Evolutionary conservation across 2,329 filamentous ascomycete genomes (phyloP), one percentile per base, ranked within the genome.

Genomic region (Nemania sp.): DNA sequence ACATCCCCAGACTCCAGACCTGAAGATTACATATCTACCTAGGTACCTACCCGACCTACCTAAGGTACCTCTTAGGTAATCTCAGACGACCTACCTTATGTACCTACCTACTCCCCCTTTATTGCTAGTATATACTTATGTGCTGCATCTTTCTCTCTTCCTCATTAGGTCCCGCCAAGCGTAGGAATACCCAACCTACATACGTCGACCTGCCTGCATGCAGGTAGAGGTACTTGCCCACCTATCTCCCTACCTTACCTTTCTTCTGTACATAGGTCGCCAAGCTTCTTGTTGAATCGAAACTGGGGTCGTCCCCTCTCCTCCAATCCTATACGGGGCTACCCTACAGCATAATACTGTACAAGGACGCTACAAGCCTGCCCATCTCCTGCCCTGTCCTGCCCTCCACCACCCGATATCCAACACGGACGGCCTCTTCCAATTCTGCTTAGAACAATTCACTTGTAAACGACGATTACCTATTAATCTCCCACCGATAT

Each of bases 251-350:
- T 45, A 60, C 15, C 29, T n/a, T 60, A 63, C 61, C n/a, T 43
- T 32, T 15, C 49, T n/a, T n/a, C n/a, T n/a, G n/a, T n/a, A n/a
- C n/a, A n/a, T 60, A 60, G 47, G 35, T 65, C 60, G 32, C 32
- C 7, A 59, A 59, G 52, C 66, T 61, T 11, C n/a, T 57, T 24
- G 27, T 27, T 62, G 47, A 53, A 26, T 49, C 41, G 4, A 47
- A 54, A 67, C 61, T 59, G 57, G 61, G 67, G 49, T 62, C 26
- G 59, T 59, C 64, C 66, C 67, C 69, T 71, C 69, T 71, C 66
- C 63, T 62, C 55, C 59, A 51, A 69, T 41, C n/a, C 41, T 55
- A 51, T 51, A 51, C 6, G 60, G 63, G 59, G 53, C 38, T 52
- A 53, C 59, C 61, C 53, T 68, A 67, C 56, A n/a, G n/a, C n/a